Evolutionary conservation across 805 yeast species (phyloP).

Genomic region (Monosporozyma aerobia): DNA sequence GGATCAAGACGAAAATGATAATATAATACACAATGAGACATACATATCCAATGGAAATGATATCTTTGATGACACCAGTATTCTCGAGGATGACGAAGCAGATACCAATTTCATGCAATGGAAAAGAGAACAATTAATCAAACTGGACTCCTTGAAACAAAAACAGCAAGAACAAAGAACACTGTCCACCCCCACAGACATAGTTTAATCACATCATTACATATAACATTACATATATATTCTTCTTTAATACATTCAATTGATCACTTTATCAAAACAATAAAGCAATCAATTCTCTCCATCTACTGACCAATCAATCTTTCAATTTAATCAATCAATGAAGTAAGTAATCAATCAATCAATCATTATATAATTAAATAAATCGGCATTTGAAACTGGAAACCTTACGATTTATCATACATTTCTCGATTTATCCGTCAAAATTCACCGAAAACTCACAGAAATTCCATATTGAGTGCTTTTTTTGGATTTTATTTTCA

Average conservation of each 20-base stretch:
- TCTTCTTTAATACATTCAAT: background rate
- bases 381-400: background rate
- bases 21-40: background rate
- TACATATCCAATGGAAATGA: background rate
- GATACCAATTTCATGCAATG: constrained; percentile 23
- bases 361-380: background rate
- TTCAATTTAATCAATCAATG: too few relatives aligned
- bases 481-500: too few relatives aligned
- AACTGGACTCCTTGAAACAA: constrained; percentile 10
- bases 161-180: constrained; percentile 1
- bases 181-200: background rate
- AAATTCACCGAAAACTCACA: background rate
- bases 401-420: background rate
- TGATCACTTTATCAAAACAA: background rate
- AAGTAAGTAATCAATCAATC: too few relatives aligned
- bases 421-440: background rate
- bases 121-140: constrained; percentile 27
- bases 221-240: background rate
- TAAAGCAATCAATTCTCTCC: too few relatives aligned
- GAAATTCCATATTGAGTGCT: too few relatives aligned
- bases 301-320: too few relatives aligned
- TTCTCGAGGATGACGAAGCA: constrained; percentile 23
- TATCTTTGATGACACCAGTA: constrained; percentile 24
- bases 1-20: background rate
- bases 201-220: background rate